A percentile compares a stretch with the other conserved stretches of the same genome.
Conservation (phyloP, 176 grass and related monocot genomes). For the Alopecurus myosuroides region DNA sequence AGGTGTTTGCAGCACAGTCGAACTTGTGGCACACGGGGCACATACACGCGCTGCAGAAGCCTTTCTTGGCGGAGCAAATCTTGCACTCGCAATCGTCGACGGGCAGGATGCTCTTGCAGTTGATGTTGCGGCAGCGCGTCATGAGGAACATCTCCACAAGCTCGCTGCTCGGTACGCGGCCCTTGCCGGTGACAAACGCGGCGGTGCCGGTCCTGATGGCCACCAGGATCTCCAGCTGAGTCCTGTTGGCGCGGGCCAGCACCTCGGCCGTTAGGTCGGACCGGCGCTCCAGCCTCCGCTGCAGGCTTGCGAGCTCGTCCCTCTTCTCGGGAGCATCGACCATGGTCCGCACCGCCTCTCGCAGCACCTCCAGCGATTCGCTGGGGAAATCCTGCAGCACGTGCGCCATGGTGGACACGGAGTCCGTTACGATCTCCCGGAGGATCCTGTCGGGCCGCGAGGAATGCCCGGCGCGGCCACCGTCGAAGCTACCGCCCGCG, state of each 20-base stretch:
- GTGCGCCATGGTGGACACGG: slow-evolving; percentile 49
- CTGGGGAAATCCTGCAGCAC: slow-evolving; percentile 67
- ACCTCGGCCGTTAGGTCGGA: slow-evolving; percentile 64
- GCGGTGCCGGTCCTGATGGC: slow-evolving; percentile 67
- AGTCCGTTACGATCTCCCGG: slow-evolving; percentile 63
- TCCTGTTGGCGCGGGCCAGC: slow-evolving; percentile 55
- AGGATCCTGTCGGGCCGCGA: slow-evolving; percentile 52
- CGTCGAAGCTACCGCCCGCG: slow-evolving; percentile 55
- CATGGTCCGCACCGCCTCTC: slow-evolving; percentile 48
- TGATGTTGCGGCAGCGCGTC: slow-evolving; percentile 73
- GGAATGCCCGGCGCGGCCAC: slow-evolving; percentile 40
- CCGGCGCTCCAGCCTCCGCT: slow-evolving; percentile 67
- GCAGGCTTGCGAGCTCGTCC: slow-evolving; percentile 70
- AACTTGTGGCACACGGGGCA: slow-evolving; percentile 93
- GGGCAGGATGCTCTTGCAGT: slow-evolving; percentile 69
- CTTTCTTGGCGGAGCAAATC: slow-evolving; percentile 79
- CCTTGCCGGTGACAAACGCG: slow-evolving; percentile 61
- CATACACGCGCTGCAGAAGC: slow-evolving; percentile 85
- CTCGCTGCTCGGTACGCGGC: slow-evolving; percentile 50
- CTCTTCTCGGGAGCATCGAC: slow-evolving; percentile 63
- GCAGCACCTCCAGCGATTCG: slow-evolving; percentile 59
- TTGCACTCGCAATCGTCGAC: slow-evolving; percentile 96
- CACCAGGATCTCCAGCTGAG: slow-evolving; percentile 86
- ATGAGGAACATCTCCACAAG: slow-evolving; percentile 85
- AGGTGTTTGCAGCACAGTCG: slow-evolving; percentile 87